Base-by-base conservation (phyloP, 331 rosid genomes). In the Cydonia oblonga region DNA sequence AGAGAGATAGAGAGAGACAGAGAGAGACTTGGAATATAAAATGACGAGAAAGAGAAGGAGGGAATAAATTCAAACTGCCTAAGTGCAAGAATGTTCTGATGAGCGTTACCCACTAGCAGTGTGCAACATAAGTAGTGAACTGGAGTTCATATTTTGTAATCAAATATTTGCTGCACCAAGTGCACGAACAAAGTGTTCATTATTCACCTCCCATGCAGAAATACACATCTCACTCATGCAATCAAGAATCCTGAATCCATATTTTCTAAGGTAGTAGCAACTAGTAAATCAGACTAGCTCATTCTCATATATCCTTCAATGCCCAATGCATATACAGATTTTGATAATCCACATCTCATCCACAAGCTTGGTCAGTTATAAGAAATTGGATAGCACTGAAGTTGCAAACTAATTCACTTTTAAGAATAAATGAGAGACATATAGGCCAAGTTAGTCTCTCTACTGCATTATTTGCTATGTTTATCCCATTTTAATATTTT, bases 351-450 rank as follows among this genome's bases (percentile, higher is more conserved):
- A 59, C 18, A 14, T 24, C 66, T 19, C 33, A 59, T 58, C 56
- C 68, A 30, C 66, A 72, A 72, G 56, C 78, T 33, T 57, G 57
- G 53, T n/a, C 46, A 73, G 53, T 63, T 40, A 33, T 24, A 16
- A 67, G n/a, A 66, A 32, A 64, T 25, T 14, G n/a, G 72, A 29
- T 28, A 61, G 19, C 23, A 61, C 20, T 28, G 66, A 28, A 26
- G 40, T 61, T 61, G 33, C 19, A 67, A 22, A 11, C 32, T 71
- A 51, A 25, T 49, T 53, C 25, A 53, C 26, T 19, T 20, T 6
- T 7, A 29, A 32, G 11, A 16, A 73, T 19, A 35, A n/a, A 56
- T 38, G 18, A 69, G 10, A 24, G 18, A 26, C 3, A 54, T 4
- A 24, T 20, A 63, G 46, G 81, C 22, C 53, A 54, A 40, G 32